Percentiles rank a stretch among this genome's conserved stretches.
phyloP scores from a whole-genome alignment of 805 yeast genomes.

The Dipodascus albidus region DNA sequence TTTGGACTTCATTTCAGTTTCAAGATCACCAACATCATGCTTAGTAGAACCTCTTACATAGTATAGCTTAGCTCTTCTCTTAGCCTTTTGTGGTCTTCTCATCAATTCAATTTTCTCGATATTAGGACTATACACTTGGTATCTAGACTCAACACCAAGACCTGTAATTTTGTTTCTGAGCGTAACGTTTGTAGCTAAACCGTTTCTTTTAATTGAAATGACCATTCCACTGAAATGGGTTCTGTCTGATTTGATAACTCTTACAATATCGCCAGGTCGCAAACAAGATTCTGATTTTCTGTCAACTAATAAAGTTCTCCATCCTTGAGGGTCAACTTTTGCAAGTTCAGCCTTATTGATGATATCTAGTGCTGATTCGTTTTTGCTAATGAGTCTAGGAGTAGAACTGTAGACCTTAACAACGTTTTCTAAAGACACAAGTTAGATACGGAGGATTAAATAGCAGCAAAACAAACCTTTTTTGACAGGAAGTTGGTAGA shows the following conservation, averaged over 20 bases:
- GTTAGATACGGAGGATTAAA: background rate
- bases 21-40: slow-evolving; percentile 28
- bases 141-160: slow-evolving; percentile 75
- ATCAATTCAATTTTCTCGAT: slow-evolving; percentile 68
- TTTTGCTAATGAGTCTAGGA: slow-evolving; percentile 23
- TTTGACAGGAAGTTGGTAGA: background rate
- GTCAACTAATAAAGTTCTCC: slow-evolving; percentile 46
- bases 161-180: slow-evolving; percentile 74
- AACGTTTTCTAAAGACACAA: slow-evolving; percentile 27
- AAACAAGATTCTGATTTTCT: slow-evolving; percentile 37
- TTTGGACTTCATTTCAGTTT: slow-evolving; percentile 17
- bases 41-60: slow-evolving; percentile 58
- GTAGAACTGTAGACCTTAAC: slow-evolving; percentile 25
- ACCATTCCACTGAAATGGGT: slow-evolving; percentile 66
- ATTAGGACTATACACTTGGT: slow-evolving; percentile 72
- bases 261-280: slow-evolving; percentile 72
- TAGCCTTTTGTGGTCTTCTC: slow-evolving; percentile 59
- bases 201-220: slow-evolving; percentile 61
- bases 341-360: slow-evolving; percentile 40
- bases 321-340: slow-evolving; percentile 61
- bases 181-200: slow-evolving; percentile 62
- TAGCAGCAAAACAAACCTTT: background rate
- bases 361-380: slow-evolving; percentile 28
- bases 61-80: slow-evolving; percentile 76
- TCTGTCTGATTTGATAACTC: slow-evolving; percentile 53